A percentile compares a stretch with the other conserved stretches of the same genome.
Evolutionary conservation across 208 protist genomes (phyloP).

Genomic region (Trypanosoma lewisi): DNA sequence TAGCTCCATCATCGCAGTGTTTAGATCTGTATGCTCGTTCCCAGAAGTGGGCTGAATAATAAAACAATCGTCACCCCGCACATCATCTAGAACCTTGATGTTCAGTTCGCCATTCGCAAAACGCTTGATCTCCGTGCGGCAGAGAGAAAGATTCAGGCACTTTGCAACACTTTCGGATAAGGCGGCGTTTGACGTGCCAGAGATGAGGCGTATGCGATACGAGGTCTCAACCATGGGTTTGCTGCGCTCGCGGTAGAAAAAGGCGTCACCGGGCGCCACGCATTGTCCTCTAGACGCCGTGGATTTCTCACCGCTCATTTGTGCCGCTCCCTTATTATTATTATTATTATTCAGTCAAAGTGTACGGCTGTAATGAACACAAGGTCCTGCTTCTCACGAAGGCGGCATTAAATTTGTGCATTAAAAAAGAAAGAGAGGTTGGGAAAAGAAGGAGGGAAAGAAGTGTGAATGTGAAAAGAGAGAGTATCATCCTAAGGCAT

Average conservation of each 20-base stretch:
- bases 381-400: neutral
- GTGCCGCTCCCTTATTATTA: neutral
- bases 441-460: slow-evolving; percentile 17
- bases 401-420: slow-evolving; percentile 4
- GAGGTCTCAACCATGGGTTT: slow-evolving; percentile 78
- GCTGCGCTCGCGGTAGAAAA: slow-evolving; percentile 79
- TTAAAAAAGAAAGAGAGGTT: slow-evolving; percentile 5
- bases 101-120: slow-evolving; percentile 92
- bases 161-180: slow-evolving; percentile 81
- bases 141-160: slow-evolving; percentile 76
- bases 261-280: slow-evolving; percentile 74
- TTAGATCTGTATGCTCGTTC: slow-evolving; percentile 66
- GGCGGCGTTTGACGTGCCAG: slow-evolving; percentile 78
- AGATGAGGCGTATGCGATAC: slow-evolving; percentile 86
- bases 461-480: slow-evolving; percentile 4
- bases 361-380: neutral
- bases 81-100: slow-evolving; percentile 93
- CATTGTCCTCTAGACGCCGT: slow-evolving; percentile 39
- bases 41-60: slow-evolving; percentile 93
- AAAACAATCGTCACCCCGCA: slow-evolving; percentile 95
- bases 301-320: neutral
- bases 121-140: slow-evolving; percentile 75
- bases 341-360: neutral
- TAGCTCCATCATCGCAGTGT: slow-evolving; percentile 91
- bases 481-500: neutral